A percentile compares a stretch with the other conserved stretches of the same genome.
Conservation (phyloP, 1,139 yeast species). For the Wickerhamomyces sp. region DNA sequence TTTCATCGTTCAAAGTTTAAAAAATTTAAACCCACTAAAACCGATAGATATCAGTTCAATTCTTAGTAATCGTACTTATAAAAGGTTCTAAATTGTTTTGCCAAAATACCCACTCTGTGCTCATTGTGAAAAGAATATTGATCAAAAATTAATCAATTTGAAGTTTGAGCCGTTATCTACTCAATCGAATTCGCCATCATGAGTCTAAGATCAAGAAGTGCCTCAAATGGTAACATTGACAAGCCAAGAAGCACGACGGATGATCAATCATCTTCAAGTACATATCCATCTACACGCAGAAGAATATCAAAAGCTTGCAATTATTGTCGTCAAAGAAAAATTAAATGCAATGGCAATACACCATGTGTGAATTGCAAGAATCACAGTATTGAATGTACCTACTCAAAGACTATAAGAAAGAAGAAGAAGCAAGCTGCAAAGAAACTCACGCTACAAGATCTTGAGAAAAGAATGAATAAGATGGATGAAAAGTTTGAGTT, state of each 20-base stretch:
- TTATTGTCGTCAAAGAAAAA: conserved; percentile 59
- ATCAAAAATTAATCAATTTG: too few relatives aligned
- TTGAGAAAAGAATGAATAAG: conserved; percentile 17
- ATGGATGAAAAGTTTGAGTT: conserved; percentile 15
- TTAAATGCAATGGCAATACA: conserved; percentile 61
- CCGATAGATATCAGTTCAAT: not conserved
- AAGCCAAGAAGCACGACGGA: not conserved
- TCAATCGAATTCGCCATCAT: not conserved
- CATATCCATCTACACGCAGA: conserved; percentile 12
- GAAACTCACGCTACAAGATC: conserved; percentile 18
- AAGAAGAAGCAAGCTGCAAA: conserved; percentile 15
- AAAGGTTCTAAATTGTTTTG: not conserved
- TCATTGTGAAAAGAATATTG: too few relatives aligned
- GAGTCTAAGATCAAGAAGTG: not conserved
- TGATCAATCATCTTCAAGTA: not conserved
- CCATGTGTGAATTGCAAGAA: conserved; percentile 61
- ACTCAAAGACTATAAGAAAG: conserved; percentile 20
- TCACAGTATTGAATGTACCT: conserved; percentile 27
- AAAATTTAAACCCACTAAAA: not conserved
- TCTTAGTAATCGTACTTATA: not conserved
- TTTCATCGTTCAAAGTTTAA: not conserved
- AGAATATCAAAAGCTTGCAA: conserved; percentile 42
- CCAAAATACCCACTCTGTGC: not conserved
- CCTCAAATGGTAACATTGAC: not conserved
- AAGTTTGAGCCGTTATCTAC: too few relatives aligned